Evolutionary conservation across 2,329 filamentous ascomycete genomes (phyloP).

Genomic region (Fusarium musae): DNA sequence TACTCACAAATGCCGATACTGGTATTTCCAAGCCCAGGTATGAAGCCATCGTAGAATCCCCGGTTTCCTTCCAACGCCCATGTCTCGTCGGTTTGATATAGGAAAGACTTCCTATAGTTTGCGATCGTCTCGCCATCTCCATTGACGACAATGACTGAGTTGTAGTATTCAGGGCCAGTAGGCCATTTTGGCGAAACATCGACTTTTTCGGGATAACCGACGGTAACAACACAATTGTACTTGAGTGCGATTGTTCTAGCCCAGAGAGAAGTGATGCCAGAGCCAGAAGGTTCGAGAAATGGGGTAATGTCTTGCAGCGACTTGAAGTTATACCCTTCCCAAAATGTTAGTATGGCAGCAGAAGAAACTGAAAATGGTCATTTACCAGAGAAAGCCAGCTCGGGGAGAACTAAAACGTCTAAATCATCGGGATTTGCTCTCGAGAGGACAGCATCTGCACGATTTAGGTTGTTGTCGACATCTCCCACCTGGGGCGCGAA

Average conservation of each 20-base stretch:
- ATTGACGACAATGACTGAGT: constrained; percentile 65
- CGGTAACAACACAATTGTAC: constrained; percentile 73
- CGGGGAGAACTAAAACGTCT: constrained; percentile 52
- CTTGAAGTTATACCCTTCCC: constrained; percentile 79
- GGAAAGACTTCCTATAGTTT: constrained; percentile 69
- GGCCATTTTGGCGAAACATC: constrained; percentile 64
- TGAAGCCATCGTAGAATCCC: constrained; percentile 60
- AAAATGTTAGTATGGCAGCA: not conserved
- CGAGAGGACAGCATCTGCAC: constrained; percentile 60
- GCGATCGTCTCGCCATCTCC: constrained; percentile 67
- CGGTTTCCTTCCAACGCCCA: constrained; percentile 67
- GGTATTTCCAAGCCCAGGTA: constrained; percentile 62
- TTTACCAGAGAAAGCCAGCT: constrained; percentile 63
- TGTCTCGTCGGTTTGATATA: constrained; percentile 70
- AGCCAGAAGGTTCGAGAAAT: constrained; percentile 72
- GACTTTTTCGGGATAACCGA: constrained; percentile 79
- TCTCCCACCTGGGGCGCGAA: constrained; percentile 78
- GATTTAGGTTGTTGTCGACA: constrained; percentile 69
- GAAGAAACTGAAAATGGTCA: constrained; percentile 12
- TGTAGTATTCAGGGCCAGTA: constrained; percentile 64
- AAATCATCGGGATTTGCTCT: constrained; percentile 56
- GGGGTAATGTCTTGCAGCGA: constrained; percentile 74
- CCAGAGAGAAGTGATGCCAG: constrained; percentile 78
- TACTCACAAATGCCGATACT: constrained; percentile 67
- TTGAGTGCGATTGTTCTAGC: constrained; percentile 73